These are phyloP conservation scores for Blastobotrys muscicola DNA, from an alignment of 805 yeast species.

Conservation along the genomic window DNA sequence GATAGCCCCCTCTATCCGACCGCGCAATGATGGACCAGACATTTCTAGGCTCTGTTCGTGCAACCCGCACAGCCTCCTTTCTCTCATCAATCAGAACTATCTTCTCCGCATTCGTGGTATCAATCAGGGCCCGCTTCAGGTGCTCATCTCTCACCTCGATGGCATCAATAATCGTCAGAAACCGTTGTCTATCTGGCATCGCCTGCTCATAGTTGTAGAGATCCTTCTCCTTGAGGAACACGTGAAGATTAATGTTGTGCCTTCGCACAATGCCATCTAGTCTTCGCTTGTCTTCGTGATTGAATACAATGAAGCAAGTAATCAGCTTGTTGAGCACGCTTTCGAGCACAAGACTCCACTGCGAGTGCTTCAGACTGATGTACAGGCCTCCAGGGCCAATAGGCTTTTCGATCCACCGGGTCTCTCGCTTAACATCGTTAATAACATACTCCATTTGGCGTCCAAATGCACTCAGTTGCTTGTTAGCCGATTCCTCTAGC, in stretches of 20 bases:
- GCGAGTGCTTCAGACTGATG: slow-evolving; percentile 45
- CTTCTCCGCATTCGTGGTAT: slow-evolving; percentile 44
- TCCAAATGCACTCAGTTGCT: not conserved
- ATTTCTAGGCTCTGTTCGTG: slow-evolving; percentile 31
- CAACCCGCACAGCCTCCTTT: slow-evolving; percentile 39
- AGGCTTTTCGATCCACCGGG: slow-evolving; percentile 42
- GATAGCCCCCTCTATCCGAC: no score
- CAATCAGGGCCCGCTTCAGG: slow-evolving; percentile 55
- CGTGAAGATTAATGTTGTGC: slow-evolving; percentile 23
- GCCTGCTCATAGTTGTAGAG: slow-evolving; percentile 43
- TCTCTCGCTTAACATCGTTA: slow-evolving; percentile 30
- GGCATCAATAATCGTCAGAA: slow-evolving; percentile 49
- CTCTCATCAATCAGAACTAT: slow-evolving; percentile 44
- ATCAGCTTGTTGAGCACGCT: slow-evolving; percentile 39
- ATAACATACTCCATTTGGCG: not conserved
- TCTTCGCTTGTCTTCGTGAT: slow-evolving; percentile 44
- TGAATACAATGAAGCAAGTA: slow-evolving; percentile 58
- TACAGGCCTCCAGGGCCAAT: slow-evolving; percentile 73
- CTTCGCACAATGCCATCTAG: slow-evolving; percentile 16
- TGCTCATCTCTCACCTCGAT: slow-evolving; percentile 46
- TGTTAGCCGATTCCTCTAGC: not conserved
- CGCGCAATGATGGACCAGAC: slow-evolving; percentile 20
- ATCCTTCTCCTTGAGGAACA: slow-evolving; percentile 46
- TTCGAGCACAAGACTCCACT: slow-evolving; percentile 58
- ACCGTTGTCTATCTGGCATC: slow-evolving; percentile 31